These are phyloP conservation scores for Triticum monococcum DNA, from an alignment of 176 grass and related monocot genomes.

Conservation along the genomic window DNA sequence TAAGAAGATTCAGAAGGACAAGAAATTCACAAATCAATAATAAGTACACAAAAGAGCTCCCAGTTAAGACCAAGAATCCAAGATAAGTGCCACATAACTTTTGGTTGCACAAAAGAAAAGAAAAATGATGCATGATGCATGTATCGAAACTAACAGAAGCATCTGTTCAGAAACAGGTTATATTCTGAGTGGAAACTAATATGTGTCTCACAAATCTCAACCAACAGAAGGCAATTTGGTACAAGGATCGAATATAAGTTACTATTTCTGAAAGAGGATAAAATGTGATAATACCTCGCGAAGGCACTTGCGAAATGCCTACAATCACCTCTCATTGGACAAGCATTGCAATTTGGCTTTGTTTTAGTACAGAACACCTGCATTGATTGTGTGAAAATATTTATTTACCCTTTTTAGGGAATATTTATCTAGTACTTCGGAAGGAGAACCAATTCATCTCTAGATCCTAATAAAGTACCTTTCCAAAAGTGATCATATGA, in stretches of 20 bases:
- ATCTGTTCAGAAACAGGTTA: background rate
- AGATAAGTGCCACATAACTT: background rate
- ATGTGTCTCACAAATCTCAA: background rate
- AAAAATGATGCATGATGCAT: background rate
- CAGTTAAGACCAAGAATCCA: conserved; percentile 5
- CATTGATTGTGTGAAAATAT: conserved; percentile 24
- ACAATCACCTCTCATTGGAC: conserved; percentile 91
- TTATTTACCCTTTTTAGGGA: background rate
- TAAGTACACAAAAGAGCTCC: conserved; percentile 2
- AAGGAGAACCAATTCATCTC: background rate
- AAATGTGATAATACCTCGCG: conserved; percentile 59
- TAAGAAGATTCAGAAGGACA: conserved; percentile 6
- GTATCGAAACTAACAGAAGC: background rate
- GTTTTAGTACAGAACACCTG: conserved; percentile 99
- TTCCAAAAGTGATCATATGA: conserved; percentile 99
- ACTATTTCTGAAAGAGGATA: background rate
- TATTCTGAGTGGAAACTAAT: background rate
- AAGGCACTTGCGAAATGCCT: conserved; percentile 98
- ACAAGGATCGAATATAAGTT: conserved; percentile 27
- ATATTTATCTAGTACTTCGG: background rate
- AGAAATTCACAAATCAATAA: conserved; percentile 23
- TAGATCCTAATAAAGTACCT: conserved; percentile 60
- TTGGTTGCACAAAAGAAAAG: background rate
- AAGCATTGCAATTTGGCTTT: conserved; percentile 95
- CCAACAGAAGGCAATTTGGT: background rate